Percentiles rank a stretch among this genome's conserved stretches.
phyloP scores from a whole-genome alignment of 108 stramenopile genomes.

The Skeletonema tropicum region DNA sequence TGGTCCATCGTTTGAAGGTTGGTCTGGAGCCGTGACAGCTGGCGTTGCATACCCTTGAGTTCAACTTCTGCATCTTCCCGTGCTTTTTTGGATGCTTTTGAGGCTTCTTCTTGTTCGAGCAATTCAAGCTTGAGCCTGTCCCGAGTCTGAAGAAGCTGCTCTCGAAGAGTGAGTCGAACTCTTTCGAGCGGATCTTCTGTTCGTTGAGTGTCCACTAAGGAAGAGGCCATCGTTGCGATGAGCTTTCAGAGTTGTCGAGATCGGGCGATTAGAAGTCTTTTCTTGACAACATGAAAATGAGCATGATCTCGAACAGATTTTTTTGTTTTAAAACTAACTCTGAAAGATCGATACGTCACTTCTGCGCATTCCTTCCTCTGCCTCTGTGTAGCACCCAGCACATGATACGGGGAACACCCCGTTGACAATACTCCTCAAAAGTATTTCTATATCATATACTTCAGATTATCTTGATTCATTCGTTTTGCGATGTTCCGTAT shows the following conservation, averaged over 20 bases:
- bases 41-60: slow-evolving; percentile 84
- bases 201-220: neutral
- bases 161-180: slow-evolving; percentile 64
- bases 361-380: too few relatives aligned
- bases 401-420: too few relatives aligned
- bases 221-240: neutral
- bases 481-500: too few relatives aligned
- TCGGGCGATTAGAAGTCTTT: too few relatives aligned
- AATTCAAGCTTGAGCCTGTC: slow-evolving; percentile 66
- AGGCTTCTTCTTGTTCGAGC: slow-evolving; percentile 55
- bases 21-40: slow-evolving; percentile 75
- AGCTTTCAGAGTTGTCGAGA: neutral
- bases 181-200: slow-evolving; percentile 48
- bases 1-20: slow-evolving; percentile 59
- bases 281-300: too few relatives aligned
- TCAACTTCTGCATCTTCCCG: slow-evolving; percentile 78
- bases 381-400: too few relatives aligned
- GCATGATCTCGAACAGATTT: too few relatives aligned
- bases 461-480: too few relatives aligned
- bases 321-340: too few relatives aligned
- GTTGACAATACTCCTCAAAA: too few relatives aligned
- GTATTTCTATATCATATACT: too few relatives aligned
- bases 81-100: slow-evolving; percentile 18
- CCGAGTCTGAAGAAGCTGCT: slow-evolving; percentile 66
- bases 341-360: too few relatives aligned